A percentile compares a stretch with the other conserved stretches of the same genome.
Conservation (phyloP, 352 stramenopile species). For the Phytophthora brassicae region DNA sequence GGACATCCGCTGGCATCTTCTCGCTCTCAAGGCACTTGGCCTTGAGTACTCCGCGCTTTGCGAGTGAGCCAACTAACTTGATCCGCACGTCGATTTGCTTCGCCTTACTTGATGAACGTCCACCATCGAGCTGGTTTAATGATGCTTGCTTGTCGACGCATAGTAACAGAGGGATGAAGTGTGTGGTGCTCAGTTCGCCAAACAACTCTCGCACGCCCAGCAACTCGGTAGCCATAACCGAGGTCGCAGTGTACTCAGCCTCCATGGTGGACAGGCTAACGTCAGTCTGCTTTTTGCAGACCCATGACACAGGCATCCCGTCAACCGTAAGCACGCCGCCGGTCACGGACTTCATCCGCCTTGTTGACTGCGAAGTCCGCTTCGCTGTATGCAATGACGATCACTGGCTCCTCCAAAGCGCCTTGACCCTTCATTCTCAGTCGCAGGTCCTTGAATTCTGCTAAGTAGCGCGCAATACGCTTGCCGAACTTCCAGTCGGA, state of each 20-base stretch:
- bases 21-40: background rate
- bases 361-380: constrained; percentile 28
- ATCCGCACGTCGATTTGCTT: background rate
- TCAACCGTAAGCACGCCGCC: constrained; percentile 12
- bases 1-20: background rate
- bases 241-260: constrained; percentile 5
- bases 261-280: constrained; percentile 18
- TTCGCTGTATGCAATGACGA: constrained; percentile 17
- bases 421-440: constrained; percentile 5
- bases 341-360: constrained; percentile 21
- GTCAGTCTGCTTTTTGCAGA: constrained; percentile 17
- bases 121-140: too few relatives aligned
- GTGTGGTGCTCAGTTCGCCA: too few relatives aligned
- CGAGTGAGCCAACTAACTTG: background rate
- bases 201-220: background rate
- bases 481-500: constrained; percentile 15
- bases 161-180: too few relatives aligned
- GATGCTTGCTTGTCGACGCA: too few relatives aligned
- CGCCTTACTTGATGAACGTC: too few relatives aligned
- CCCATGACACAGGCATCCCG: constrained; percentile 7
- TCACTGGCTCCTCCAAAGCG: background rate
- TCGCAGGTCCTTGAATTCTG: constrained; percentile 9
- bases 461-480: constrained; percentile 22
- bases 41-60: background rate
- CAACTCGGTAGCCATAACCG: constrained; percentile 12